phyloP scores from a whole-genome alignment of 2,329 filamentous ascomycete genomes.

The Venturia pyrina region DNA sequence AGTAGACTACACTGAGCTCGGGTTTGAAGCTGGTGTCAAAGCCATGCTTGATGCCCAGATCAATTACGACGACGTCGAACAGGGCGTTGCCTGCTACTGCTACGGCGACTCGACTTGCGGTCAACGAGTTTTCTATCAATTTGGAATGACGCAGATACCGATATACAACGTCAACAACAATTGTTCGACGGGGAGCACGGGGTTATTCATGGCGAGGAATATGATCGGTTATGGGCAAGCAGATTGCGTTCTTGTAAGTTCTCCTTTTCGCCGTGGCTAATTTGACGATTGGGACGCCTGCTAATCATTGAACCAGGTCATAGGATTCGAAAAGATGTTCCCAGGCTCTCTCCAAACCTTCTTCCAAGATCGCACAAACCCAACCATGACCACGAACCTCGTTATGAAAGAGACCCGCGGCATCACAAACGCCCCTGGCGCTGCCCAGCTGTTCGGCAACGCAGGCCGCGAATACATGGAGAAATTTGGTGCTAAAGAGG shows the following conservation, averaged over 20 bases:
- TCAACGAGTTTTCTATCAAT: constrained; percentile 97
- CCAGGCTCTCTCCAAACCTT: constrained; percentile 73
- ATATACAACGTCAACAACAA: constrained; percentile 99
- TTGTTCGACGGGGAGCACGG: constrained; percentile 91
- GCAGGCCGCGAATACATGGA: constrained; percentile 92
- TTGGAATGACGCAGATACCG: constrained; percentile 92
- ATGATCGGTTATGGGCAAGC: constrained; percentile 71
- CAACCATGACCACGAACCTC: constrained; percentile 57
- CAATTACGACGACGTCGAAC: constrained; percentile 93
- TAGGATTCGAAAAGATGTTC: constrained; percentile 98
- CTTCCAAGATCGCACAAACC: constrained; percentile 78
- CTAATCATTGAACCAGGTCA: constrained; percentile 38
- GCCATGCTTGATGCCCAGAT: constrained; percentile 76
- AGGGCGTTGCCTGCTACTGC: constrained; percentile 95
- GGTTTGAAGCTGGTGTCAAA: constrained; percentile 86
- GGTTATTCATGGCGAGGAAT: constrained; percentile 71
- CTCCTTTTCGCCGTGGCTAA: not conserved
- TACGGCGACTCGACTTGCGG: constrained; percentile 93
- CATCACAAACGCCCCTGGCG: constrained; percentile 69
- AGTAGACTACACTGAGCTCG: constrained; percentile 89
- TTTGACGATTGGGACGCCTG: not conserved
- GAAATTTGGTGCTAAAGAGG: constrained; percentile 71
- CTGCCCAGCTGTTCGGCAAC: constrained; percentile 93
- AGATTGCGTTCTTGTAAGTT: constrained; percentile 59
- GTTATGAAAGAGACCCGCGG: constrained; percentile 82